Base-by-base conservation (phyloP, 2,329 filamentous ascomycete genomes). In the Fusarium penzigii region DNA sequence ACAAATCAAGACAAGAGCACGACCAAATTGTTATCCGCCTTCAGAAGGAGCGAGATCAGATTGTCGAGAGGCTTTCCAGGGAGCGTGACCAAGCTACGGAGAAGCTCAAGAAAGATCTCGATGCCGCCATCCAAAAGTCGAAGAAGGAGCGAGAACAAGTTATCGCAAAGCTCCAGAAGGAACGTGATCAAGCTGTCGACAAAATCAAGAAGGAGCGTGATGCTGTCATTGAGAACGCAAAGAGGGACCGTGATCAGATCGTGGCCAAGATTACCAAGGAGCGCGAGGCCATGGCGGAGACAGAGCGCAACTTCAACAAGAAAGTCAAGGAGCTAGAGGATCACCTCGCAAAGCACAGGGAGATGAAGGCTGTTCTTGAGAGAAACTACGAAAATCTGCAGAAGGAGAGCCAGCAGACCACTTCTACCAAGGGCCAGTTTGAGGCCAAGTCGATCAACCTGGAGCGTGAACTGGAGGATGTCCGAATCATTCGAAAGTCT, bases 311-410 rank as follows among this genome's bases (percentile, higher is more conserved):
- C 20, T 61, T 59, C 11, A 50, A 63, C 41, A 48, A 49, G 45
- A 63, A 64, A 42, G 56, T 65, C 41, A 65, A 64, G 52, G 64
- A 66, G 49, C 53, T 66, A 12, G 63, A 66, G 42, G 61, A 57
- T 9, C 62, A 65, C 8, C 52, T 66, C 5, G 20, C 41, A n/a
- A 62, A 62, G 32, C 60, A 65, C 44, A 48, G 52, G 7, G 64
- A 66, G 44, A 52, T 63, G 29, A 66, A 61, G 51, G 59, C 58
- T 39, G 52, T 58, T 25, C 57, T 68, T 3, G 61, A 66, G 52
- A 51, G 42, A 8, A 60, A 66, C 47, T 68, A 66, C 17, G 64
- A 65, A n/a, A 42, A 53, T 9, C 57, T 68, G 42, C 58, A 65
- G 51, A 63, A 63, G 52, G 56, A 63, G 12, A 56, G 55, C 12